Evolutionary conservation across 371 early-diverging fungal genomes (phyloP).

Genomic region (Choanephora cucurbitarum): DNA sequence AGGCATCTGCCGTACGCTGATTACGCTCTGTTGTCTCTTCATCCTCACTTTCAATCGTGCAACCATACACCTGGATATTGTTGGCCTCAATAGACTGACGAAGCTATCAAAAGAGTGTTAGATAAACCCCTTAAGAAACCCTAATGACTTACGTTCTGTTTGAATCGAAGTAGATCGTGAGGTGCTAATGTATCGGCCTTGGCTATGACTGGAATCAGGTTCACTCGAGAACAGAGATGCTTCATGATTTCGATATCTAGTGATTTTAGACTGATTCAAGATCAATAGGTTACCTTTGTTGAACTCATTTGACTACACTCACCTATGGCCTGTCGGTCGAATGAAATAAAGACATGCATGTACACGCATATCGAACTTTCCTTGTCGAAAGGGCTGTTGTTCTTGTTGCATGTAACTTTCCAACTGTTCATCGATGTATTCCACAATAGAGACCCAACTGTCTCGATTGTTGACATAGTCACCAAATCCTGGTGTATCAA

Average conservation of each 20-base stretch:
- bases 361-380: constrained; percentile 66
- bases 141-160: constrained; percentile 57
- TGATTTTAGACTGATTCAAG: constrained; percentile 66
- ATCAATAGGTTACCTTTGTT: constrained; percentile 6
- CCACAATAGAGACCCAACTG: constrained; percentile 66
- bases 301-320: not conserved
- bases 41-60: constrained; percentile 81
- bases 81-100: constrained; percentile 71
- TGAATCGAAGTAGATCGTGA: constrained; percentile 75
- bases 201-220: constrained; percentile 82
- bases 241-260: constrained; percentile 91
- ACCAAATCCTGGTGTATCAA: constrained; percentile 87
- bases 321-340: constrained; percentile 83
- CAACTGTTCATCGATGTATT: constrained; percentile 91
- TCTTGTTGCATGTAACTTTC: constrained; percentile 81
- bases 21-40: constrained; percentile 74
- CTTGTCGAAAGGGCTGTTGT: constrained; percentile 47
- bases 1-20: constrained; percentile 75
- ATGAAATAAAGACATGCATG: constrained; percentile 94
- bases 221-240: constrained; percentile 74
- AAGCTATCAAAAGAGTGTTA: constrained; percentile 50
- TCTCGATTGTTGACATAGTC: constrained; percentile 72
- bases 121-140: too few species aligned
- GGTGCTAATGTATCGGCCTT: constrained; percentile 71
- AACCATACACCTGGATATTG: constrained; percentile 71